These are phyloP conservation scores for Thermomucor indicae-seudaticae DNA, from an alignment of 371 early-diverging fungal genomes.

Conservation along the genomic window DNA sequence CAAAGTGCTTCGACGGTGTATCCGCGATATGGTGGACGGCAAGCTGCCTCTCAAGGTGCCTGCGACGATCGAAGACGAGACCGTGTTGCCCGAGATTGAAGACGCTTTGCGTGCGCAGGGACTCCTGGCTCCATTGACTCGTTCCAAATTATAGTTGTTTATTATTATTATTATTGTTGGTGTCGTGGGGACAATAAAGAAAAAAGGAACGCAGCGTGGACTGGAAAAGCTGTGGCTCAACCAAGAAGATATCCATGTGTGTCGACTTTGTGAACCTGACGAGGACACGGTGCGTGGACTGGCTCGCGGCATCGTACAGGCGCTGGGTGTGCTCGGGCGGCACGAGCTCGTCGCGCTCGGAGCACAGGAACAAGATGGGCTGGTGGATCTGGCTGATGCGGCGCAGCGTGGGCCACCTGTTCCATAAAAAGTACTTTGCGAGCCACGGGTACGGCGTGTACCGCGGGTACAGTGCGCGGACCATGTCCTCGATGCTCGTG, in stretches of 20 bases:
- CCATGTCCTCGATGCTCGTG: slow-evolving; percentile 36
- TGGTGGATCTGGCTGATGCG: slow-evolving; percentile 7
- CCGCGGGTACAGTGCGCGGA: slow-evolving; percentile 29
- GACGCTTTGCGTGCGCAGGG: slow-evolving; percentile 22
- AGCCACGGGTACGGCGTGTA: slow-evolving; percentile 40
- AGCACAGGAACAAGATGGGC: slow-evolving; percentile 33
- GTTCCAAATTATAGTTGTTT: too few relatives aligned
- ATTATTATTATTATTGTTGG: too few relatives aligned
- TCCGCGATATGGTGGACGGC: slow-evolving; percentile 71
- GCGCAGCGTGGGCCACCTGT: slow-evolving; percentile 31
- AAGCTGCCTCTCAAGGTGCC: slow-evolving; percentile 62
- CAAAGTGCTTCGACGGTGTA: slow-evolving; percentile 82
- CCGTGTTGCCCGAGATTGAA: slow-evolving; percentile 57
- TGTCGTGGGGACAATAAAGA: too few relatives aligned
- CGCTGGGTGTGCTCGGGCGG: slow-evolving; percentile 24
- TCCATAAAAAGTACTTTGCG: slow-evolving; percentile 30
- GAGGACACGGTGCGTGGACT: neutral
- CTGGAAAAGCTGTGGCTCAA: slow-evolving; percentile 6
- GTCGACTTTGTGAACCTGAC: slow-evolving; percentile 16
- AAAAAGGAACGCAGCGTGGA: too few relatives aligned
- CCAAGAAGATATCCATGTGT: slow-evolving; percentile 27
- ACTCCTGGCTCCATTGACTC: slow-evolving; percentile 10
- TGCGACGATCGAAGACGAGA: slow-evolving; percentile 80
- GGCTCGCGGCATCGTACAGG: slow-evolving; percentile 8
- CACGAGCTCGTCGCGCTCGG: slow-evolving; percentile 34